These are phyloP conservation scores for Phyllosticta capitalensis DNA, from an alignment of 2,329 filamentous ascomycete genomes.

Conservation along the genomic window DNA sequence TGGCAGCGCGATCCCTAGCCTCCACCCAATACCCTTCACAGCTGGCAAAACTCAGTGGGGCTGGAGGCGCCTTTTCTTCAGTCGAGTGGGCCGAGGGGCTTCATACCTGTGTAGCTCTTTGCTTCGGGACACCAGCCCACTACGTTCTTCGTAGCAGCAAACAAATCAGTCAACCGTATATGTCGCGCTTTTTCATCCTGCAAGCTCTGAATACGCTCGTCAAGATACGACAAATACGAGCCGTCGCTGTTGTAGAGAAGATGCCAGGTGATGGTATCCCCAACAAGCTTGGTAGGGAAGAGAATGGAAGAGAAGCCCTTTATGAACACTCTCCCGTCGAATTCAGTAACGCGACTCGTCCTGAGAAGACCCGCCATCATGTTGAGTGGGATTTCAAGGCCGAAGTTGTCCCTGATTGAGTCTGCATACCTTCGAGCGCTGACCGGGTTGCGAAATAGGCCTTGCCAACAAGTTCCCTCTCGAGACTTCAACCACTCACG, in stretches of 20 bases:
- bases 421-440: background rate
- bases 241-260: background rate
- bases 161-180: background rate
- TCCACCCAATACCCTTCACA: no score
- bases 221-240: background rate
- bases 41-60: no score
- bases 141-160: background rate
- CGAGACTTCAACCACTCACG: background rate
- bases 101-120: no score
- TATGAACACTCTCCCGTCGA: background rate
- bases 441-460: background rate
- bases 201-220: background rate
- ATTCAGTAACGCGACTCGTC: background rate
- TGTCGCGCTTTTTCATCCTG: background rate
- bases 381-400: background rate
- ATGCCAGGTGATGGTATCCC: background rate
- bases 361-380: background rate
- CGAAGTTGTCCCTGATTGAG: background rate
- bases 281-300: background rate
- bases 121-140: background rate
- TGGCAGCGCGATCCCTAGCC: no score
- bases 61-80: no score
- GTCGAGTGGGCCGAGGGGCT: no score
- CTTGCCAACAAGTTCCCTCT: background rate
- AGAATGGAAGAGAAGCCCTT: background rate